phyloP scores from a whole-genome alignment of 345 rosid genomes.

The Salix koriyanagi region DNA sequence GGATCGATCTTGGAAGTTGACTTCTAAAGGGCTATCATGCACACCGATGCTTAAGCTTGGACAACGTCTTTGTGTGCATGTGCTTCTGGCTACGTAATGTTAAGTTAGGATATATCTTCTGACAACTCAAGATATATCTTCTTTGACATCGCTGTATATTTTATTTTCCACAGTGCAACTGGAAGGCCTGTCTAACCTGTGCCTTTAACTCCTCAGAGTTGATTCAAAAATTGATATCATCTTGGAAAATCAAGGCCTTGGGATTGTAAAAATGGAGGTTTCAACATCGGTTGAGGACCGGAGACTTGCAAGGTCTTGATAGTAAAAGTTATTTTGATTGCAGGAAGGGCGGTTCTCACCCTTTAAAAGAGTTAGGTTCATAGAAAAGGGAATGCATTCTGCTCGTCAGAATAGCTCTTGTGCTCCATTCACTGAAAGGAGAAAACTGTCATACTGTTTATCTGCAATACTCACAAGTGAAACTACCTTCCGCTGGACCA shows the following conservation, averaged over 20 bases:
- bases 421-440: slow-evolving; percentile 5
- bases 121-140: slow-evolving; percentile 8
- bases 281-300: background rate
- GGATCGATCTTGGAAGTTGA: slow-evolving; percentile 14
- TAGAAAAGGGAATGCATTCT: slow-evolving; percentile 12
- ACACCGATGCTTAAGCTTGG: slow-evolving; percentile 2
- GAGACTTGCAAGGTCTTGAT: background rate
- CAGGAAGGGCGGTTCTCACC: background rate
- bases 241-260: background rate
- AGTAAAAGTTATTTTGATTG: background rate
- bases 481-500: slow-evolving; percentile 8
- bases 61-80: slow-evolving; percentile 23
- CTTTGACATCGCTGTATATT: slow-evolving; percentile 5
- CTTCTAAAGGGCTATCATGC: slow-evolving; percentile 6
- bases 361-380: slow-evolving; percentile 7
- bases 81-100: slow-evolving; percentile 12
- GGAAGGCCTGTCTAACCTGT: background rate
- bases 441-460: background rate
- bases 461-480: slow-evolving; percentile 6
- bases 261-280: background rate
- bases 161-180: slow-evolving; percentile 4
- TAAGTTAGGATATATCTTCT: slow-evolving; percentile 20
- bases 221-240: background rate
- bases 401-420: slow-evolving; percentile 1
- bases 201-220: background rate